Conservation (phyloP, 2,329 filamentous ascomycete species). For the Truncatella angustata region DNA sequence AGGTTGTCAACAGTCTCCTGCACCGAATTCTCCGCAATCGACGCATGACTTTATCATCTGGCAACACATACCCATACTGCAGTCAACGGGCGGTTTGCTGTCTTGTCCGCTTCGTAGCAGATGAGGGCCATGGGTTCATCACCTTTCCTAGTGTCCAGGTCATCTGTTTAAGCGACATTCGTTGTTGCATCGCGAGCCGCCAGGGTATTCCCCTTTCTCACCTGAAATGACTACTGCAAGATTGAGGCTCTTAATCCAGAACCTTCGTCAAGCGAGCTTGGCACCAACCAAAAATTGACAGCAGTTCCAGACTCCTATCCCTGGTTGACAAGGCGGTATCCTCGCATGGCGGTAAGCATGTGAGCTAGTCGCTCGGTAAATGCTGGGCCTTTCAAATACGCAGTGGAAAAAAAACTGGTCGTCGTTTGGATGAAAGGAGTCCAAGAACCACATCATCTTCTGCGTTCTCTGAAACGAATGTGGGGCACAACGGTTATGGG, state of each 20-base stretch:
- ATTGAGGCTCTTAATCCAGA: neutral
- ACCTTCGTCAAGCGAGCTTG: constrained; percentile 3
- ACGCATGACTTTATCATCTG: too few species aligned
- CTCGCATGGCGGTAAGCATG: neutral
- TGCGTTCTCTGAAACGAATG: constrained; percentile 3
- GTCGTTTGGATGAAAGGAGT: neutral
- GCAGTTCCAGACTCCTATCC: neutral
- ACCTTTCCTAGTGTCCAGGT: neutral
- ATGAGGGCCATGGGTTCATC: too few species aligned
- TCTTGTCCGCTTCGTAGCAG: too few species aligned
- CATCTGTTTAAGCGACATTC: neutral
- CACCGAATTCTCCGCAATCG: too few species aligned
- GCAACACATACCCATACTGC: too few species aligned
- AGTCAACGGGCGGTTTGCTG: too few species aligned
- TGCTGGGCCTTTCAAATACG: neutral
- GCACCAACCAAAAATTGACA: neutral
- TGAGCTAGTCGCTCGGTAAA: neutral
- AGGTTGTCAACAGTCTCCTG: too few species aligned
- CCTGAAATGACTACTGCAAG: neutral
- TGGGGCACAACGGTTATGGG: constrained; percentile 1
- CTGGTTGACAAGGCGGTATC: neutral
- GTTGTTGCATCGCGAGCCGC: neutral
- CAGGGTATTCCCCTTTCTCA: neutral
- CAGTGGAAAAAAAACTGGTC: neutral
- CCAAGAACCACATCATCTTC: neutral